Conservation (phyloP, 768 basidiomycete genomes). For the Amanita inopinata region DNA sequence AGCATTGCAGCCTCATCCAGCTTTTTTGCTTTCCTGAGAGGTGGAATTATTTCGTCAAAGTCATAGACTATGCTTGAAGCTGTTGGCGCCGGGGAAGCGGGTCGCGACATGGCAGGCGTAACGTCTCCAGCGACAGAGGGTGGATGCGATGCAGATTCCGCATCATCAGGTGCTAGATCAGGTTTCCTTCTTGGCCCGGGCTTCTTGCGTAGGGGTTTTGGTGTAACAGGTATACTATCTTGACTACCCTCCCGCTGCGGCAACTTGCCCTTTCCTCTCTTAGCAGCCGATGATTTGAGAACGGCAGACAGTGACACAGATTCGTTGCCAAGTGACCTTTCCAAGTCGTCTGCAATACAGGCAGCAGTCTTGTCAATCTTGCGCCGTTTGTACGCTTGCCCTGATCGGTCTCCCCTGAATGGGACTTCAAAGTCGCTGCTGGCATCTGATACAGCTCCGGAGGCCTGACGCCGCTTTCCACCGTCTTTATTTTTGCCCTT, state of each 20-base stretch:
- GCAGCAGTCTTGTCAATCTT: constrained; percentile 38
- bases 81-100: constrained; percentile 52
- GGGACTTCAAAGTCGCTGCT: constrained; percentile 48
- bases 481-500: constrained; percentile 36
- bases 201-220: constrained; percentile 47
- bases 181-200: constrained; percentile 46
- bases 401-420: constrained; percentile 26
- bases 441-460: constrained; percentile 42
- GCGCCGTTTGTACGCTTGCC: constrained; percentile 49
- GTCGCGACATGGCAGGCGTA: constrained; percentile 62
- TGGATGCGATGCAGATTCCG: constrained; percentile 38
- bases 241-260: constrained; percentile 44
- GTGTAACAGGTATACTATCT: constrained; percentile 46
- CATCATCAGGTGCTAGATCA: constrained; percentile 43
- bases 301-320: constrained; percentile 21
- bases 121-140: constrained; percentile 57
- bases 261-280: constrained; percentile 43
- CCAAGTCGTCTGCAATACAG: constrained; percentile 37
- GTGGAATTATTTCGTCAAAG: constrained; percentile 58
- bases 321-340: constrained; percentile 30
- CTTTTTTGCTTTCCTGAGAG: constrained; percentile 68
- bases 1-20: constrained; percentile 62
- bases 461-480: constrained; percentile 38
- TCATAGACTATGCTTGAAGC: constrained; percentile 60
- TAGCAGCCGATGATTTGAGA: constrained; percentile 28